Evolutionary conservation across 1,284 basidiomycete species (phyloP).

Genomic region (Papiliotrema fonsecae): DNA sequence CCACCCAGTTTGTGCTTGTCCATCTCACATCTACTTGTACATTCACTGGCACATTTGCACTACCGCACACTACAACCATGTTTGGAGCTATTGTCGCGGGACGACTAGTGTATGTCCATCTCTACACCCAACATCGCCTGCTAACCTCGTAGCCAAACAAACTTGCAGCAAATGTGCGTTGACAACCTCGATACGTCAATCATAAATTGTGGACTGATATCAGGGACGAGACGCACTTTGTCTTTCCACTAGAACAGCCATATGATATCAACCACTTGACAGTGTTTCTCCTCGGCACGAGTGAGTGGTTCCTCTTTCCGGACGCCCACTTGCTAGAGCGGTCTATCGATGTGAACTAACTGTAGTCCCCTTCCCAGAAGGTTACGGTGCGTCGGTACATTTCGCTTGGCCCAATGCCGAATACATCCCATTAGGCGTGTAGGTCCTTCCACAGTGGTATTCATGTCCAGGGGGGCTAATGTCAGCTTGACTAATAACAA

Average conservation of each 20-base stretch:
- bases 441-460: constrained; percentile 48
- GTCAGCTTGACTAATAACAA: constrained; percentile 81
- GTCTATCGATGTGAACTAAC: neutral
- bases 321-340: neutral
- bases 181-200: neutral
- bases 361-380: constrained; percentile 76
- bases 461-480: neutral
- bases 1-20: no score
- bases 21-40: no score
- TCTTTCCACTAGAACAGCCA: constrained; percentile 71
- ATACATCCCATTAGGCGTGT: constrained; percentile 84
- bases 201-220: neutral
- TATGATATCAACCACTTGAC: constrained; percentile 81
- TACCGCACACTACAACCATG: no score
- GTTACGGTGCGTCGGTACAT: constrained; percentile 83
- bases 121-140: neutral
- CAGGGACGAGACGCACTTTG: constrained; percentile 70
- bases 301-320: constrained; percentile 50
- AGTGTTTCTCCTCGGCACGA: constrained; percentile 77
- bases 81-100: constrained; percentile 49
- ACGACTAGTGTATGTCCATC: constrained; percentile 40
- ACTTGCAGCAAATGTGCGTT: constrained; percentile 44
- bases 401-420: constrained; percentile 85
- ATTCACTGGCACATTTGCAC: no score
- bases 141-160: constrained; percentile 38